Conservation (phyloP, 2,329 filamentous ascomycete species). For the Clonostachys solani region DNA sequence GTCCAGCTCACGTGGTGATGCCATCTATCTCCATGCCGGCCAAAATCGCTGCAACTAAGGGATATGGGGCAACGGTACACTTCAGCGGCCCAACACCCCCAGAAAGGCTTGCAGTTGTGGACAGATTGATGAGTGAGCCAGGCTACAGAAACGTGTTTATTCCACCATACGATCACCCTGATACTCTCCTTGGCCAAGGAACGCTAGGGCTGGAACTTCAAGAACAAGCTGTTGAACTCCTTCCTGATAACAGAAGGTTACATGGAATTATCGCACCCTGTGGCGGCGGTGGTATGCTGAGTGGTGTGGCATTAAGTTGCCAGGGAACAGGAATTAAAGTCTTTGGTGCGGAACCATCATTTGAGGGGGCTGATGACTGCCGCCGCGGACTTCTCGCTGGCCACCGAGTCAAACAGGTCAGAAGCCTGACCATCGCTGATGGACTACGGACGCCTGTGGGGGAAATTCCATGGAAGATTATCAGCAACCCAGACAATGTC, state of each 20-base stretch:
- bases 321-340: slow-evolving; percentile 63
- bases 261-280: slow-evolving; percentile 70
- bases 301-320: slow-evolving; percentile 67
- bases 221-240: slow-evolving; percentile 37
- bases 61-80: slow-evolving; percentile 8
- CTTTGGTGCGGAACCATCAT: slow-evolving; percentile 74
- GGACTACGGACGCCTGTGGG: slow-evolving; percentile 75
- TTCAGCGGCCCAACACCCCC: slow-evolving; percentile 45
- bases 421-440: slow-evolving; percentile 73
- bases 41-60: slow-evolving; percentile 25
- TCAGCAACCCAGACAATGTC: slow-evolving; percentile 62
- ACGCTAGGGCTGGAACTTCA: slow-evolving; percentile 73
- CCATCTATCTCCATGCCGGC: slow-evolving; percentile 67
- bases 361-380: slow-evolving; percentile 73
- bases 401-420: slow-evolving; percentile 58
- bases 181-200: slow-evolving; percentile 80
- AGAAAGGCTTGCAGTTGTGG: slow-evolving; percentile 70
- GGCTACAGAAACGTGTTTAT: slow-evolving; percentile 58
- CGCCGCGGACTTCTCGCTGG: slow-evolving; percentile 58
- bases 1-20: slow-evolving; percentile 81
- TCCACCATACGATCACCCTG: slow-evolving; percentile 78
- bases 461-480: slow-evolving; percentile 63
- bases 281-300: slow-evolving; percentile 75
- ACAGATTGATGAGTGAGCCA: slow-evolving; percentile 56
- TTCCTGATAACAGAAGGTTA: slow-evolving; percentile 23